Evolutionary conservation across 164 flowering plant species (phyloP).

Genomic region (Kingdonia uniflora): DNA sequence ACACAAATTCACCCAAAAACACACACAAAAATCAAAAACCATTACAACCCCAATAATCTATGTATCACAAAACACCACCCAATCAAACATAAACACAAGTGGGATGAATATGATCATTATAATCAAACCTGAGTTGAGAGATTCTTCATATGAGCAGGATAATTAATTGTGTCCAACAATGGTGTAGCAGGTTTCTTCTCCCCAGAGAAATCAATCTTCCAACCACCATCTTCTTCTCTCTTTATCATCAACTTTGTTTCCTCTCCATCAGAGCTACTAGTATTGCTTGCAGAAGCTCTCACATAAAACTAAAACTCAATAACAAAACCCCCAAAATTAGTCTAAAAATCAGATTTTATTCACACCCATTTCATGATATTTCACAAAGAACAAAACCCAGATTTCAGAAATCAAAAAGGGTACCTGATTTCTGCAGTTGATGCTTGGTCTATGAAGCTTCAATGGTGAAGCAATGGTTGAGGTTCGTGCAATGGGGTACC

Average conservation of each 20-base stretch:
- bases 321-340: too few relatives aligned
- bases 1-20: neutral
- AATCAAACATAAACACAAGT: neutral
- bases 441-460: too few relatives aligned
- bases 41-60: neutral
- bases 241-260: conserved; percentile 22
- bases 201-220: conserved; percentile 52
- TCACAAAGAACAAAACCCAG: too few relatives aligned
- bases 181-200: conserved; percentile 78
- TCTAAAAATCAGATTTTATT: too few relatives aligned
- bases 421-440: too few relatives aligned
- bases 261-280: conserved; percentile 25
- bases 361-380: too few relatives aligned
- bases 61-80: neutral
- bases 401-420: too few relatives aligned
- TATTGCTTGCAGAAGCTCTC: conserved; percentile 29
- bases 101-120: neutral
- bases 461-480: too few relatives aligned
- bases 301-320: conserved; percentile 25
- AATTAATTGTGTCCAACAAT: conserved; percentile 68
- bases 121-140: conserved; percentile 42
- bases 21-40: neutral
- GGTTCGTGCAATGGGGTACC: too few relatives aligned
- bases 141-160: conserved; percentile 79
- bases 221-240: conserved; percentile 31